These are phyloP conservation scores for Lomentospora prolificans DNA, from an alignment of 2,329 filamentous ascomycete species.

Conservation along the genomic window DNA sequence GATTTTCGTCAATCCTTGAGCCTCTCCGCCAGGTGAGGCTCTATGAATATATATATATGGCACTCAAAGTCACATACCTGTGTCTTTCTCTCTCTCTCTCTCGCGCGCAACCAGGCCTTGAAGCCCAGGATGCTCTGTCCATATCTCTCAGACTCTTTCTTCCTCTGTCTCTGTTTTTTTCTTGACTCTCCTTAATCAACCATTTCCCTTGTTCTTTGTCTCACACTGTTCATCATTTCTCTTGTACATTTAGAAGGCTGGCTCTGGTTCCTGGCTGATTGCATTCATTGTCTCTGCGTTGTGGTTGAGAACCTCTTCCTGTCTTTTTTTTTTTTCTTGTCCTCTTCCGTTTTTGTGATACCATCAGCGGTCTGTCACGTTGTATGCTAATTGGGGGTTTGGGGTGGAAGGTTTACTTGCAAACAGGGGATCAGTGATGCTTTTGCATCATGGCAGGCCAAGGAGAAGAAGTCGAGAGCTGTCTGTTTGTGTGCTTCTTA, in stretches of 20 bases:
- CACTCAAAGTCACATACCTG: background rate
- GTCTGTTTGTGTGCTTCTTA: too few species aligned
- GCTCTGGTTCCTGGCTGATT: slow-evolving; percentile 2
- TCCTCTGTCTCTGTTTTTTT: background rate
- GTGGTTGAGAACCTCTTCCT: background rate
- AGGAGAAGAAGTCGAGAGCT: too few species aligned
- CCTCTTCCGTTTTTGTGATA: slow-evolving; percentile 6
- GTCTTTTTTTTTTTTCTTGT: slow-evolving; percentile 4
- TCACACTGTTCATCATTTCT: background rate
- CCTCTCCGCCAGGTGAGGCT: background rate
- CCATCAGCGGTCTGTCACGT: slow-evolving; percentile 6
- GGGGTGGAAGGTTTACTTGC: background rate
- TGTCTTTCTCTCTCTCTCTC: background rate
- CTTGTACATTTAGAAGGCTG: background rate
- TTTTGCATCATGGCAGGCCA: too few species aligned
- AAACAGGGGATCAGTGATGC: too few species aligned
- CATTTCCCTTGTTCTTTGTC: slow-evolving; percentile 3
- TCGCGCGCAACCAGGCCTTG: background rate
- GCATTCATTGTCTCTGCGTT: slow-evolving; percentile 1
- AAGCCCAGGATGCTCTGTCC: background rate
- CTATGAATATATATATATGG: background rate
- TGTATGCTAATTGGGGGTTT: background rate
- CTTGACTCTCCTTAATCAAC: slow-evolving; percentile 2
- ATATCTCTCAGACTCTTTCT: background rate
- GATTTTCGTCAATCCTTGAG: background rate